A percentile compares a stretch with the other conserved stretches of the same genome.
These are phyloP conservation scores for Ophiosphaerella herpotricha DNA, from an alignment of 2,329 filamentous ascomycete genomes.

Conservation along the genomic window DNA sequence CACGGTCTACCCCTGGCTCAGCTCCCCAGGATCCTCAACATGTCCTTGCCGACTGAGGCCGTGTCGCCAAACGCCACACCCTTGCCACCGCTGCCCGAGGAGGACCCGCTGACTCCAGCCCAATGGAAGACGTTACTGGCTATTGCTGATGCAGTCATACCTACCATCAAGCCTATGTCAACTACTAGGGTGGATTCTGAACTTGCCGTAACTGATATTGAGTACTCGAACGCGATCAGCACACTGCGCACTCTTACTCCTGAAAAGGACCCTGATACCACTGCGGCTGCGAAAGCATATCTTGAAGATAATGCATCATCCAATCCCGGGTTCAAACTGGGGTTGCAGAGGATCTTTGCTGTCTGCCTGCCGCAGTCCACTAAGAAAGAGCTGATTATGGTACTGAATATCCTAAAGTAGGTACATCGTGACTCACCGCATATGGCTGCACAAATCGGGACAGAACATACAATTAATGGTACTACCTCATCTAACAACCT, in stretches of 20 bases:
- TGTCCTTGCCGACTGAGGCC: constrained; percentile 32
- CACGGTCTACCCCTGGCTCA: not conserved
- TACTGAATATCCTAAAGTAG: constrained; percentile 61
- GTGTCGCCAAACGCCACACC: constrained; percentile 47
- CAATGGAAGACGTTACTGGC: constrained; percentile 65
- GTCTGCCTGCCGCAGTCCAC: constrained; percentile 55
- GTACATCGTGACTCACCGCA: constrained; percentile 10
- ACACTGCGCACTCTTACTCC: constrained; percentile 34
- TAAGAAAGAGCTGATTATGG: constrained; percentile 54
- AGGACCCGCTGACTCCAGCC: constrained; percentile 55
- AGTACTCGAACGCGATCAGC: constrained; percentile 55
- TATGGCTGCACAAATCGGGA: too few relatives aligned
- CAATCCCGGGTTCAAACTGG: constrained; percentile 58
- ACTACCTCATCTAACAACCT: not conserved
- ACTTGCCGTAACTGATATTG: constrained; percentile 55
- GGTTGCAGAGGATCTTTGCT: constrained; percentile 55
- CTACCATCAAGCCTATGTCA: constrained; percentile 57
- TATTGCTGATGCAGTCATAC: constrained; percentile 63
- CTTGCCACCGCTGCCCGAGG: constrained; percentile 53
- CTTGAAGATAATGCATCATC: constrained; percentile 59
- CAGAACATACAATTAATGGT: too few relatives aligned
- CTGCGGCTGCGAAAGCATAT: constrained; percentile 56
- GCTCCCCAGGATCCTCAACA: constrained; percentile 7
- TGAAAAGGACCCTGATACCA: constrained; percentile 35
- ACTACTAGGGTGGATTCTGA: constrained; percentile 46